phyloP scores from a whole-genome alignment of 768 basidiomycete genomes.

The Erythrobasidium yunnanense region DNA sequence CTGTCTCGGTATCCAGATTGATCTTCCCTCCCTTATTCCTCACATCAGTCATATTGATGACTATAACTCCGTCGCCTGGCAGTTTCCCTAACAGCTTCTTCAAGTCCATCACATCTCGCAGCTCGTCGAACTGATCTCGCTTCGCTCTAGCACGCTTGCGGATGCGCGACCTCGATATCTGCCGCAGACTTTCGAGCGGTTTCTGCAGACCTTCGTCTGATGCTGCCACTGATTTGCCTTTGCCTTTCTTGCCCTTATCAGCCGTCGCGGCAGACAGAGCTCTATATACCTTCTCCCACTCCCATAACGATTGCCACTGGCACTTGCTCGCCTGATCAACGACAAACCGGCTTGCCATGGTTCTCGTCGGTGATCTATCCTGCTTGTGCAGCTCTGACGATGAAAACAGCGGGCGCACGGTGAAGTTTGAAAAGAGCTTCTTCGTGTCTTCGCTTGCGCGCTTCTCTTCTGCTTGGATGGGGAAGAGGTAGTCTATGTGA shows the following conservation, averaged over 20 bases:
- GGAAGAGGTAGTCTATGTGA: conserved; percentile 10
- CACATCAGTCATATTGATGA: not conserved
- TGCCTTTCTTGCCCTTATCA: not conserved
- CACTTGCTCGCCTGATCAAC: conserved; percentile 1
- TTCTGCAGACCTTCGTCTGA: not conserved
- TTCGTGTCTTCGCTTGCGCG: not conserved
- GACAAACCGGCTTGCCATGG: not conserved
- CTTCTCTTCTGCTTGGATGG: conserved; percentile 18
- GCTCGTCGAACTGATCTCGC: too few relatives aligned
- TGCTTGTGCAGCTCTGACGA: not conserved
- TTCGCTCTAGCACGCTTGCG: not conserved
- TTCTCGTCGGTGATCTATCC: not conserved
- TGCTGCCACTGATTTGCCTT: not conserved
- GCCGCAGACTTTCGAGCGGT: not conserved
- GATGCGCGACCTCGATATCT: not conserved
- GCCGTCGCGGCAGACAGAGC: not conserved
- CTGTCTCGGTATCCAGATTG: not conserved
- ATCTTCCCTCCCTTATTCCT: not conserved
- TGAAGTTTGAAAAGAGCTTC: not conserved
- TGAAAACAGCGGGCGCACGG: not conserved
- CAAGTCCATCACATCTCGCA: too few relatives aligned
- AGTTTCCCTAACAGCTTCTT: not conserved
- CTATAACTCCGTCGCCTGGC: not conserved
- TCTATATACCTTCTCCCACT: conserved; percentile 5
- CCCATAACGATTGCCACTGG: conserved; percentile 18